Conservation (phyloP, 2,329 filamentous ascomycete species). For the Fusarium torulosum region DNA sequence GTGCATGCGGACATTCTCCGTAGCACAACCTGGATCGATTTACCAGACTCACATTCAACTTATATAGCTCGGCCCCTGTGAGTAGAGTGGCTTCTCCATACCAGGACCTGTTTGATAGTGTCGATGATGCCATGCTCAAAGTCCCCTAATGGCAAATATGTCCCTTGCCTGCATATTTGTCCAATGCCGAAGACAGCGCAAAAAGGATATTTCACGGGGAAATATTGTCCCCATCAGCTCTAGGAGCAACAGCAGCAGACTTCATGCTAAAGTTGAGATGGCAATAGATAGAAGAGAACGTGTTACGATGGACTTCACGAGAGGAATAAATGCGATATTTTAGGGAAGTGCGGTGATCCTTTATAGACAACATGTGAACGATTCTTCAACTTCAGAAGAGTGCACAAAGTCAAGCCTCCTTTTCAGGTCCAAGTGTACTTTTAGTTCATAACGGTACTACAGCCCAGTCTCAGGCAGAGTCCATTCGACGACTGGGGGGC, state of each 20-base stretch:
- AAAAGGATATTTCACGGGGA: not conserved
- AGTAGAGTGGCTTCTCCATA: too few relatives aligned
- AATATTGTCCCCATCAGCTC: rapidly evolving
- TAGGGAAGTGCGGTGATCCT: too few relatives aligned
- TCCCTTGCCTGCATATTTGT: too few relatives aligned
- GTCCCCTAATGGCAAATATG: too few relatives aligned
- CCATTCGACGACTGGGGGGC: too few relatives aligned
- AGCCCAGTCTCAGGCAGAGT: not conserved
- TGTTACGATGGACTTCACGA: not conserved
- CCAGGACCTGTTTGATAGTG: too few relatives aligned
- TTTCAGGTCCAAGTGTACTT: not conserved
- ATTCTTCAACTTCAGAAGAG: too few relatives aligned
- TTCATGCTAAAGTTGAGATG: not conserved
- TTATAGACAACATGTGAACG: too few relatives aligned
- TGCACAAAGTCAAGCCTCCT: too few relatives aligned
- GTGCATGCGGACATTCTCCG: constrained; percentile 57
- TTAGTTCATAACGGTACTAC: constrained; percentile 3
- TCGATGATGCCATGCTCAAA: too few relatives aligned
- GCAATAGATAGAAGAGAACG: not conserved
- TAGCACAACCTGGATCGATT: rapidly evolving
- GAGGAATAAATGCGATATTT: too few relatives aligned
- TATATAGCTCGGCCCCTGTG: constrained; percentile 71
- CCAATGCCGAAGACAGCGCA: too few relatives aligned
- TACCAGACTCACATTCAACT: constrained; percentile 61
- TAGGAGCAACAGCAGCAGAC: not conserved